These are phyloP conservation scores for Colletotrichum salicis DNA, from an alignment of 2,329 filamentous ascomycete genomes.

Conservation along the genomic window DNA sequence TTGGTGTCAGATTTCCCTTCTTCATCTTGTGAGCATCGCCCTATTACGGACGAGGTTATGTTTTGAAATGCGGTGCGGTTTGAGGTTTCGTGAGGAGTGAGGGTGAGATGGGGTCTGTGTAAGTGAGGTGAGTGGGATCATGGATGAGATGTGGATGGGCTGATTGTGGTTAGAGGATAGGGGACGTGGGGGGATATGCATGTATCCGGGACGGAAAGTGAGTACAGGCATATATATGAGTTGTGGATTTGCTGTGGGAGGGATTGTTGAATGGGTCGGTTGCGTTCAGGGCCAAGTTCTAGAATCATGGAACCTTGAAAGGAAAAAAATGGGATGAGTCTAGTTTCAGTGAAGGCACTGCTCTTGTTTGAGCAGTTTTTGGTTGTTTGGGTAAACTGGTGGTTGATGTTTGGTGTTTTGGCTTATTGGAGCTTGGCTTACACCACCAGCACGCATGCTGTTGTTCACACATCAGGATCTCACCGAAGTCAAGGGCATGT, in stretches of 20 bases:
- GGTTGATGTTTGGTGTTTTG: neutral
- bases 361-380: neutral
- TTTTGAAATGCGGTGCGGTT: neutral
- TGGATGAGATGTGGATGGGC: conserved; percentile 15
- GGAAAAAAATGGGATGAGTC: accelerated
- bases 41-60: neutral
- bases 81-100: conserved; percentile 1
- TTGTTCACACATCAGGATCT: neutral
- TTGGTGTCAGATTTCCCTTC: conserved; percentile 36
- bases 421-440: neutral
- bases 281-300: neutral
- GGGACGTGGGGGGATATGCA: conserved; percentile 4
- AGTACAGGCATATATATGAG: conserved; percentile 8
- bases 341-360: neutral
- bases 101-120: neutral
- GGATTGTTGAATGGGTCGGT: neutral
- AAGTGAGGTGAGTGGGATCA: conserved; percentile 12
- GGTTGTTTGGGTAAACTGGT: neutral
- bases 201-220: neutral
- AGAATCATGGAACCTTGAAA: neutral
- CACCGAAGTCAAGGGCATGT: neutral
- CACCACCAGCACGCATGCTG: neutral
- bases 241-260: neutral
- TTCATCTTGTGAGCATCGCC: conserved; percentile 19
- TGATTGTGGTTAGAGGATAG: conserved; percentile 19